Conservation (phyloP, 2,329 filamentous ascomycete species). For the Diaporthe destruens region DNA sequence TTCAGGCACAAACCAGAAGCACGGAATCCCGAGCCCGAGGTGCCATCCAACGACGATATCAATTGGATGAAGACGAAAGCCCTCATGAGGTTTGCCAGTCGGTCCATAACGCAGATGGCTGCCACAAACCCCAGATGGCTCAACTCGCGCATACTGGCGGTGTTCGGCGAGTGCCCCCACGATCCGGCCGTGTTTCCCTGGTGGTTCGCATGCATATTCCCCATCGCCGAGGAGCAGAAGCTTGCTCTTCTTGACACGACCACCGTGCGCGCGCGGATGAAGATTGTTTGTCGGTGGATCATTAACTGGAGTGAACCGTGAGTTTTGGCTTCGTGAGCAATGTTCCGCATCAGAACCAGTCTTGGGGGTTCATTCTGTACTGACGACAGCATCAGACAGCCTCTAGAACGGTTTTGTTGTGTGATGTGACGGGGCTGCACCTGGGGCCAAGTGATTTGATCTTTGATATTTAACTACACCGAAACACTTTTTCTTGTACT, state of each 20-base stretch:
- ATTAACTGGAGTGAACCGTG: slow-evolving; percentile 70
- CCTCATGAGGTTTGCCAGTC: slow-evolving; percentile 73
- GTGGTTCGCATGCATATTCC: slow-evolving; percentile 89
- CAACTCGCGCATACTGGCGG: slow-evolving; percentile 75
- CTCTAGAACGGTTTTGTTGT: slow-evolving; percentile 23
- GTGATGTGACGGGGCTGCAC: slow-evolving; percentile 17
- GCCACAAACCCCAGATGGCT: slow-evolving; percentile 80
- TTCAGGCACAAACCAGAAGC: slow-evolving; percentile 15
- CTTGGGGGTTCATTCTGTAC: slow-evolving; percentile 62
- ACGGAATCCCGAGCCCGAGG: not conserved
- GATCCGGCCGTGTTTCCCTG: slow-evolving; percentile 86
- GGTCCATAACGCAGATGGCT: slow-evolving; percentile 78
- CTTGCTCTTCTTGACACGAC: slow-evolving; percentile 79
- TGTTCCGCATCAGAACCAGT: not conserved
- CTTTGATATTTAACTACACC: not conserved
- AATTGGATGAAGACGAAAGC: slow-evolving; percentile 76
- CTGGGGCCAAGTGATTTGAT: not conserved
- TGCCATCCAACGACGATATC: slow-evolving; percentile 50
- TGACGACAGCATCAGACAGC: slow-evolving; percentile 58
- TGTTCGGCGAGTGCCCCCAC: slow-evolving; percentile 82
- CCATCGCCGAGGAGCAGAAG: slow-evolving; percentile 82
- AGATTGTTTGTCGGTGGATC: slow-evolving; percentile 86
- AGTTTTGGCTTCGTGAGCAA: slow-evolving; percentile 14
- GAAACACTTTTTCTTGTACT: slow-evolving; percentile 7
- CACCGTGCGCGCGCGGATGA: slow-evolving; percentile 84